Base-by-base conservation (phyloP, 345 rosid species). In the Eucalyptus viminalis region DNA sequence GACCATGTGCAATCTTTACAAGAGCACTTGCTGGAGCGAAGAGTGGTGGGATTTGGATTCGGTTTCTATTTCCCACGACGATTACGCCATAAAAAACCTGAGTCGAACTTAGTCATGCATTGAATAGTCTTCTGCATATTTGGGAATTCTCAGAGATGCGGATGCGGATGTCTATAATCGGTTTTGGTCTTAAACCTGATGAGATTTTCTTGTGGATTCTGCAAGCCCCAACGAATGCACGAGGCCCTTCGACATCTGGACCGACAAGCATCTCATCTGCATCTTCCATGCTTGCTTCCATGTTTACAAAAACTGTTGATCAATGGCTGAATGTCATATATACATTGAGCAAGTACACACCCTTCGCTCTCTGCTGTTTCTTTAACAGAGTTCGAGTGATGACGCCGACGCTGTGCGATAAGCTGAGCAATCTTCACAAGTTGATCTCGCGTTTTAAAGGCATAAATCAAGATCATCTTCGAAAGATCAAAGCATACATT, bases 201-300 rank as follows among this genome's bases (percentile, higher is more conserved):
- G 83, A 91, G 4, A 92, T 76, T 86, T 90, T 92, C 45, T 54
- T 86, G 67, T 91, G 93, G 76, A 88, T 90, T 89, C 80, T 90
- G 88, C 95, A 92, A 49, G 94, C 95, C 47, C 94, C 96, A 13
- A 92, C 53, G 69, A 92, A 89, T 69, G 94, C 94, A 51, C 96
- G 90, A 34, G 89, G 72, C 25, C 92, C 92, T 60, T 92, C 87
- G 2, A 81, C 94, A 86, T 93, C 92, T 27, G 94, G 92, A 76
- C 29, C 37, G 92, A 86, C 89, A 5, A 92, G 92, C 93, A 93
- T 93, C 87, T 86, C 90, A 9, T 92, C 88, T 16, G 91, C 89
- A 21, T 92, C 86, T 90, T 88, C 85, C 86, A 81, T 91, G 34
- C 94, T 92, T 88, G 21, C 93, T 88, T 90, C 93, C 92, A 92